phyloP scores from a whole-genome alignment of 768 basidiomycete genomes.

The Termitomyces sp. region DNA sequence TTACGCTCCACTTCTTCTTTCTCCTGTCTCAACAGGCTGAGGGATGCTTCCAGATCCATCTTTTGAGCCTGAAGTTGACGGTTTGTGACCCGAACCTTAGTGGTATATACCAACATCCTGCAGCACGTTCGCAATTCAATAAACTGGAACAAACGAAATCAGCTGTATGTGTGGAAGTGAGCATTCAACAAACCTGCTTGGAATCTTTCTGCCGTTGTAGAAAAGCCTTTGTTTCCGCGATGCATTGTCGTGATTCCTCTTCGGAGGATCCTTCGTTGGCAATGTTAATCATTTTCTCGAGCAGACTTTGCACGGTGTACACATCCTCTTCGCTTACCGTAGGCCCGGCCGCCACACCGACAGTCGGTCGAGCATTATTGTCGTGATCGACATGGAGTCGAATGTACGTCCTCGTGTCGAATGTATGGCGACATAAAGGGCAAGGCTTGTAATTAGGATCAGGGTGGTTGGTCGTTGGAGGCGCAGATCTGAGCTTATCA shows the following conservation, averaged over 20 bases:
- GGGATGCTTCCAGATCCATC: conserved; percentile 24
- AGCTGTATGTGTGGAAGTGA: not conserved
- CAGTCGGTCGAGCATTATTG: conserved; percentile 11
- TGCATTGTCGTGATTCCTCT: conserved; percentile 40
- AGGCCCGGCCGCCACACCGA: conserved; percentile 31
- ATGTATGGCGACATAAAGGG: conserved; percentile 61
- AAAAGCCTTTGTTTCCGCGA: conserved; percentile 45
- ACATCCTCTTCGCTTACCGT: conserved; percentile 26
- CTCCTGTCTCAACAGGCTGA: conserved; percentile 27
- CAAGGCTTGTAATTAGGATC: conserved; percentile 27
- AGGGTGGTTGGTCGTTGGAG: conserved; percentile 10
- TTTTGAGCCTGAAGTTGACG: conserved; percentile 30
- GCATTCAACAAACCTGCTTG: conserved; percentile 31
- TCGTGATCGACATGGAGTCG: conserved; percentile 60
- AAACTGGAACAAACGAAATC: conserved; percentile 28
- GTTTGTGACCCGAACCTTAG: conserved; percentile 32
- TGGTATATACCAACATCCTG: conserved; percentile 45
- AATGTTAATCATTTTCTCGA: conserved; percentile 46
- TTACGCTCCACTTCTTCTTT: conserved; percentile 29
- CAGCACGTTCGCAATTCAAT: conserved; percentile 44
- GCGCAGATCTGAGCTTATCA: conserved; percentile 35
- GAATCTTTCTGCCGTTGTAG: conserved; percentile 36
- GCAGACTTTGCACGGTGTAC: conserved; percentile 25
- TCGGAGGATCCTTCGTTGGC: conserved; percentile 53
- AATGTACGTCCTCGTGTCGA: conserved; percentile 29